Base-by-base conservation (phyloP, 495 filamentous ascomycete genomes). In the Penicillium longicatenatum region DNA sequence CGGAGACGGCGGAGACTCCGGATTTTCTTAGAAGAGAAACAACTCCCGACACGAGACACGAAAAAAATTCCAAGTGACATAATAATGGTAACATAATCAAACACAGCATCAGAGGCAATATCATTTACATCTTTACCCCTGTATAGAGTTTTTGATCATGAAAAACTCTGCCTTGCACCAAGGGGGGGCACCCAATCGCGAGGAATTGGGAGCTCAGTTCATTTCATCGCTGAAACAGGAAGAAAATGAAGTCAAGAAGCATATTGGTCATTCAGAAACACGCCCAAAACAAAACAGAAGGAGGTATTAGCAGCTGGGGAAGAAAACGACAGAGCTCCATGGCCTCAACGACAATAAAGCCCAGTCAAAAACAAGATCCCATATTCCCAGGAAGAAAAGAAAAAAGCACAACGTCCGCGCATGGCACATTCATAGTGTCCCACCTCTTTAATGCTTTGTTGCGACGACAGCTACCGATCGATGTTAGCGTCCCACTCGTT, bases 81-180 rank as follows among this genome's bases (percentile, higher is more conserved):
- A 59, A 59, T 54, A 54, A 50, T 61, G 58, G 54, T 62, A 66
- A 70, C 64, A 67, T 70, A 73, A 59, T 72, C 55, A 64, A 75
- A 73, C 69, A 74, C 67, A 63, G 51, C 68, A 72, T 71, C 37
- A 66, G 68, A 64, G 62, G 64, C 65, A 74, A 67, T 73, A 76
- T 78, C 75, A 77, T 77, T 73, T 78, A 77, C 75, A 78, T 76
- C 69, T 75, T 72, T 69, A 62, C 67, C 57, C 64, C 16, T 29
- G 22, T 30, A 26, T 24, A 48, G 24, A 45, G 37, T 39, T n/a
- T 45, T 45, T 45, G 21, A 11, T 45, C 42, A 45, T 22, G 10
- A 48, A 29, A 48, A 29, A 17, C 24, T 26, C 14, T 30, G 26
- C 12, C 16, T 21, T 19, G 20, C 11, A n/a, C n/a, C n/a, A n/a